phyloP scores from a whole-genome alignment of 768 basidiomycete species.

The Suillus brevipes region DNA sequence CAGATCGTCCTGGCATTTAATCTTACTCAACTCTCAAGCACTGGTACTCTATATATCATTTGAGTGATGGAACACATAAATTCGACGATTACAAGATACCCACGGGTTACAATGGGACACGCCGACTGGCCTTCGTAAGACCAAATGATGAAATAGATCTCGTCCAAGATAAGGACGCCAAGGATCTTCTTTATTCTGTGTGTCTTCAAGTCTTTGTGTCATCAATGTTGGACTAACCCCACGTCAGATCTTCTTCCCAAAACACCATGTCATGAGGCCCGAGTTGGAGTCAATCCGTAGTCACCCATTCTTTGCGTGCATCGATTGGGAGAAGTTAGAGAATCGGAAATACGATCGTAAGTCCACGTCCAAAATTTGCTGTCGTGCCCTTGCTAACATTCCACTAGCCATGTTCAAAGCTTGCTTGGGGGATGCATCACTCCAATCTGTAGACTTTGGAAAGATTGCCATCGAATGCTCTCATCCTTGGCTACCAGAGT shows the following conservation, averaged over 20 bases:
- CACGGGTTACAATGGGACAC: not conserved
- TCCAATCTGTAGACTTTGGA: constrained; percentile 1
- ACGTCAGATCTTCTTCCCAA: constrained; percentile 4
- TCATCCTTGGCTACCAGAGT: not conserved
- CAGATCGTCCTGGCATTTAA: not conserved
- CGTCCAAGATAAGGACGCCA: constrained; percentile 10
- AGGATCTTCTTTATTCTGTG: constrained; percentile 14
- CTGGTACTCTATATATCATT: constrained; percentile 12
- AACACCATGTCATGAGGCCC: constrained; percentile 12
- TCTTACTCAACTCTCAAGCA: constrained; percentile 2
- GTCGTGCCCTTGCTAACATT: not conserved
- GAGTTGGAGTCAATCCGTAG: constrained; percentile 10
- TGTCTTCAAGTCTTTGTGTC: not conserved
- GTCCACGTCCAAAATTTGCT: not conserved
- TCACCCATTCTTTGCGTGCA: constrained; percentile 12
- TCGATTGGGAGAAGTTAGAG: constrained; percentile 11
- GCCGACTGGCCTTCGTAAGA: constrained; percentile 4
- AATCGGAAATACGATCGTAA: constrained; percentile 13
- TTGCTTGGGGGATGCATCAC: not conserved
- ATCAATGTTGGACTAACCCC: not conserved
- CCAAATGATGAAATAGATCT: constrained; percentile 3
- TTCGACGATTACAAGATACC: not conserved
- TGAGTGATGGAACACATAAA: not conserved
- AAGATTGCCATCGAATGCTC: not conserved
- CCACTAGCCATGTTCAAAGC: constrained; percentile 4